phyloP scores from a whole-genome alignment of 140 eudicot genomes.

The Erigeron philadelphicus region DNA sequence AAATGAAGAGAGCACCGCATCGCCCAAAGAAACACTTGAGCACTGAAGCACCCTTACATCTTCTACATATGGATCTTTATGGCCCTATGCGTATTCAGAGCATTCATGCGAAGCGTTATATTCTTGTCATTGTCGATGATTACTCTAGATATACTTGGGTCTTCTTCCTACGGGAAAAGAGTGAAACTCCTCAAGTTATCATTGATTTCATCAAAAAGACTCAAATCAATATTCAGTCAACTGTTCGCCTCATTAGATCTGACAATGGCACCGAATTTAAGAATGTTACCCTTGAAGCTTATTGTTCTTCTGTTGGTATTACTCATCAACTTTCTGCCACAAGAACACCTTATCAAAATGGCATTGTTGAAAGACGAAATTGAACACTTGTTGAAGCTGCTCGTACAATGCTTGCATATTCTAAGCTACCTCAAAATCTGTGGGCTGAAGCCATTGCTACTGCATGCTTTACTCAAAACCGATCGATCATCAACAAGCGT shows the following conservation, averaged over 20 bases:
- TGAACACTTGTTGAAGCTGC: neutral
- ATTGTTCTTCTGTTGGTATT: neutral
- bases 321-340: neutral
- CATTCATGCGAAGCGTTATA: neutral
- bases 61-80: neutral
- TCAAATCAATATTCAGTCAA: neutral
- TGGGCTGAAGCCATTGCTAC: neutral
- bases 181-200: neutral
- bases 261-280: neutral
- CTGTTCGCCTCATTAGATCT: neutral
- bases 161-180: neutral
- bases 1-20: too few species aligned
- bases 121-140: neutral
- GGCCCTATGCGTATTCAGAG: neutral
- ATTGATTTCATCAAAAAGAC: neutral
- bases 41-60: too few species aligned
- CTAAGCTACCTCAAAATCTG: neutral
- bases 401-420: neutral
- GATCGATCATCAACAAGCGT: neutral
- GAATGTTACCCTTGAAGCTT: neutral
- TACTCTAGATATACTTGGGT: neutral
- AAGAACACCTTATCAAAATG: neutral
- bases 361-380: neutral
- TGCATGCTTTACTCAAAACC: neutral
- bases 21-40: too few species aligned